Evolutionary conservation across 1,139 yeast species (phyloP), one percentile per base, ranked within the genome.

Genomic region (Scheffersomyces cryptocercus): DNA sequence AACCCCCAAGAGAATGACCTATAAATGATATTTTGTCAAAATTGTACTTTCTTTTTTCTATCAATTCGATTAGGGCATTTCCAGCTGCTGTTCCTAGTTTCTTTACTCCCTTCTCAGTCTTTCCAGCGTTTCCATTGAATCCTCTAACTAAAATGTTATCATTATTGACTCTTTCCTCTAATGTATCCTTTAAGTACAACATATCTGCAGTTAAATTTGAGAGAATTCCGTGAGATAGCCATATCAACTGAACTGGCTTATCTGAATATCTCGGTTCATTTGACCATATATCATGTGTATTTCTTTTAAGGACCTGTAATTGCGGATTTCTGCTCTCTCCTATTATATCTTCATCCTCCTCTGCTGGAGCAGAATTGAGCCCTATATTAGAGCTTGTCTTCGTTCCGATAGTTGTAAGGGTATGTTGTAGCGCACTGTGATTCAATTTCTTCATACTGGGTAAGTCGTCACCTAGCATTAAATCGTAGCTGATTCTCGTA

Each of bases 401-500:
- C 13, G 34, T 43, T 7, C 46, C 46, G 8, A 58, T 26, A n/a
- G 55, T 41, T 1, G 61, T 47, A 14, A 68, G 43, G 0, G 65
- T 45, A 28, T 43, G 46, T 35, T 44, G 54, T 12, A 65, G 38
- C 12, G 56, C 51, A 20, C 63, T 68, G 41, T 59, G 67, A 41
- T 67, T 65, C 16, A 69, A 42, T 33, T 56, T 62, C 45, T 67
- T 70, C 70, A 74, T 61, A 9, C 45, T 47, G 12, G 51, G 46
- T 36, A 66, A 51, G 49, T 73, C 67, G 41, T 62, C 67, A 61
- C 48, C 68, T 39, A 54, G 43, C 63, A 51, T 53, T 36, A 55
- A 42, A 39, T 55, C 61, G 38, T 53, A 59, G 36, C 37, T 34
- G 8, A 59, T 47, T 7, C 47, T 39, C 7, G 61, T 56, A 15